Conservation (phyloP, 441 rosid genomes). For the Gossypium trilobum region DNA sequence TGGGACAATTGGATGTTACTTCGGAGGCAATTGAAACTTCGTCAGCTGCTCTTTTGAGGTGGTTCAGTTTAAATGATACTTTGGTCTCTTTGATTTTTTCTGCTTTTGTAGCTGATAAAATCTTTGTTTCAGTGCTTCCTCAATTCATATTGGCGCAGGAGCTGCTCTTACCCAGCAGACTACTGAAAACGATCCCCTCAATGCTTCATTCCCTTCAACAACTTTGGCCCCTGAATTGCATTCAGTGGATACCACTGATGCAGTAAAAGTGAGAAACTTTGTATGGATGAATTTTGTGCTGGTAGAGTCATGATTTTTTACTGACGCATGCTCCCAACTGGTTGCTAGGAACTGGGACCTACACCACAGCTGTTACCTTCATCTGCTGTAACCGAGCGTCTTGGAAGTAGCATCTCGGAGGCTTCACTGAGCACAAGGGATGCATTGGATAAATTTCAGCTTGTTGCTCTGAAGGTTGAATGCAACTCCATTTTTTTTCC, state of each 20-base stretch:
- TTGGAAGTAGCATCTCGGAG: constrained; percentile 48
- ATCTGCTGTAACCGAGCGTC: constrained; percentile 51
- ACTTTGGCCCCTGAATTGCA: constrained; percentile 45
- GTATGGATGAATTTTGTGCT: constrained; percentile 7
- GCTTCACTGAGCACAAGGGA: constrained; percentile 77
- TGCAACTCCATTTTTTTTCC: background rate
- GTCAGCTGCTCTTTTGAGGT: constrained; percentile 59
- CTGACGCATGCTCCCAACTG: constrained; percentile 20
- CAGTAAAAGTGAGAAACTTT: constrained; percentile 42
- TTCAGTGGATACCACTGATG: constrained; percentile 40
- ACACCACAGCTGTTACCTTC: constrained; percentile 46
- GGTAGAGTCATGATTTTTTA: background rate
- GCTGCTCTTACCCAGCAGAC: constrained; percentile 39
- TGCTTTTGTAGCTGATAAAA: constrained; percentile 6
- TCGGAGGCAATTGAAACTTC: constrained; percentile 54
- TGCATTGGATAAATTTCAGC: constrained; percentile 85
- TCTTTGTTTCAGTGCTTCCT: constrained; percentile 38
- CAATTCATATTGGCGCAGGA: constrained; percentile 45
- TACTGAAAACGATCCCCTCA: constrained; percentile 40
- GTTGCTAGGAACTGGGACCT: constrained; percentile 47
- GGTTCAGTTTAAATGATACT: constrained; percentile 6
- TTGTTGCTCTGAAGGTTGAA: constrained; percentile 71
- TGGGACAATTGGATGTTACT: constrained; percentile 52
- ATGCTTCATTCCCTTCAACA: constrained; percentile 41
- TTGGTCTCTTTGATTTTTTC: background rate